A percentile compares a stretch with the other conserved stretches of the same genome.
Conservation (phyloP, 495 filamentous ascomycete species). For the Terfezia boudieri region DNA sequence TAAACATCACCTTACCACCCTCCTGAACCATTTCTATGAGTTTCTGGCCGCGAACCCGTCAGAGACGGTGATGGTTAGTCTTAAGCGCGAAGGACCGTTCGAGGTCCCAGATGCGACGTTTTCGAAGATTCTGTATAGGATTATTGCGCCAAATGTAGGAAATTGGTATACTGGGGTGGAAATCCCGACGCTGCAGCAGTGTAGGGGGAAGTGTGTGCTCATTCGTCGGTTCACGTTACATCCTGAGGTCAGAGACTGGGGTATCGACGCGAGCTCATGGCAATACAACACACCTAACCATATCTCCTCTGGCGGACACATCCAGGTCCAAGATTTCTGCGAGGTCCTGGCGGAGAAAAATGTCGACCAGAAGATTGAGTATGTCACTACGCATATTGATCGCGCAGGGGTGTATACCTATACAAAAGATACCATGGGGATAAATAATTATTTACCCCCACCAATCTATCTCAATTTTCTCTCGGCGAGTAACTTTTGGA, state of each 20-base stretch:
- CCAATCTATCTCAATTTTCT: constrained; percentile 85
- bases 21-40: constrained; percentile 42
- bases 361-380: constrained; percentile 59
- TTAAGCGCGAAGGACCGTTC: constrained; percentile 81
- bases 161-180: constrained; percentile 60
- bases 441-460: neutral
- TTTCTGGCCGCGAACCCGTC: constrained; percentile 61
- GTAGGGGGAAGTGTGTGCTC: constrained; percentile 63
- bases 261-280: constrained; percentile 67
- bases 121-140: constrained; percentile 43
- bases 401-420: constrained; percentile 35
- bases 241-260: constrained; percentile 40
- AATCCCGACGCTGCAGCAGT: constrained; percentile 65
- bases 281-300: constrained; percentile 71
- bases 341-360: constrained; percentile 55
- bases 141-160: constrained; percentile 32
- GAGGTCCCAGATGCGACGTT: constrained; percentile 60
- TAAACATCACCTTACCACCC: constrained; percentile 45
- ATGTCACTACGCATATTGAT: constrained; percentile 49
- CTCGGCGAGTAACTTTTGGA: constrained; percentile 83
- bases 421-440: neutral
- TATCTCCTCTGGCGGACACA: constrained; percentile 43
- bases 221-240: constrained; percentile 45
- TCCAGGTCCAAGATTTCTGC: constrained; percentile 90
- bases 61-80: constrained; percentile 63